Evolutionary conservation across 108 stramenopile genomes (phyloP), one percentile per base, ranked within the genome.

Genomic region (Fragilaria crotonensis): DNA sequence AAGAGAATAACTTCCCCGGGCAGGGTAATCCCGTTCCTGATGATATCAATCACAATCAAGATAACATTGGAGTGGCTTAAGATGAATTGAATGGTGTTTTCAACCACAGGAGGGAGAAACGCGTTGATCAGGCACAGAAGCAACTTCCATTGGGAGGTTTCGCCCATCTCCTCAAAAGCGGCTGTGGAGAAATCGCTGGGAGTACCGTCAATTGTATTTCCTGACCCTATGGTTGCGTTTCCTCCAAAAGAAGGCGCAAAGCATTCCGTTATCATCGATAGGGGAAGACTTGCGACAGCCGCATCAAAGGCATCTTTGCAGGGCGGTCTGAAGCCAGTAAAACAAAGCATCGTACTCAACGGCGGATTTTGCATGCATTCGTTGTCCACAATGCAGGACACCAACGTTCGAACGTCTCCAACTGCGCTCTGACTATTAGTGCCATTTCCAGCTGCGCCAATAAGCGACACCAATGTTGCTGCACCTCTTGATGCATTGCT

Each of bases 21-120:
- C 17, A 52, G 21, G 11, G 9, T 27, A 17, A 52, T 52, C 14
- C 51, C 51, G 18, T 52, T 52, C 26, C 18, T 18, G 14, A 52
- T 14, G 9, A 52, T 52, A 18, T 52, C 51, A 14, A 52, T 22
- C 11, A 52, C 51, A 52, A 52, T 9, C 51, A 52, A 14, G 25
- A 18, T n/a, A 27, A 52, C 18, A 27, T 52, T 18, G 18, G 17
- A 52, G 9, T 14, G 51, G 18, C 18, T n/a, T 17, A 14, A 9
- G 41, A 44, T 44, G 41, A 44, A 14, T 17, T 44, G 9, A 9
- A 44, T 14, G 9, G 17, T 17, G 9, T 44, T 17, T 14, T 9
- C 41, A 17, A 44, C 17, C 41, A 44, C 41, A 44, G 41, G 41
- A 14, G 41, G 41, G 17, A 44, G 41, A 9, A 44, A 44, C 14